Percentiles rank a stretch among this genome's conserved stretches.
Evolutionary conservation across 495 filamentous ascomycete species (phyloP).

Genomic region (Podospora tetraspora): DNA sequence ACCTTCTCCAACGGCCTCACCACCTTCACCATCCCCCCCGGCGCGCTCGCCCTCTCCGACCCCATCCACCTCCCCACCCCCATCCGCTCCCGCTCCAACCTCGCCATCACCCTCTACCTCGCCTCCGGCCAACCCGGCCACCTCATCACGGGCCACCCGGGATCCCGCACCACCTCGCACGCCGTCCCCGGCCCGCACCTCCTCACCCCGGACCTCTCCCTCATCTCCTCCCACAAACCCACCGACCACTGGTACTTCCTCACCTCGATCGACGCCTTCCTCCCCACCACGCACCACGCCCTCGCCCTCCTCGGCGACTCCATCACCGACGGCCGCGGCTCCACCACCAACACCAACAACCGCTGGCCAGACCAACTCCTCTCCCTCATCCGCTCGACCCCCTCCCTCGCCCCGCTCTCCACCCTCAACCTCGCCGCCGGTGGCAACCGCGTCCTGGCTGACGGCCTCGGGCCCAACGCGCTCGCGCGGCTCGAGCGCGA

Average conservation of each 20-base stretch:
- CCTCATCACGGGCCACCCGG: slow-evolving; percentile 55
- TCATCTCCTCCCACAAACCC: slow-evolving; percentile 18
- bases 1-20: slow-evolving; percentile 45
- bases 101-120: slow-evolving; percentile 54
- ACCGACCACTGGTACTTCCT: slow-evolving; percentile 50
- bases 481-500: slow-evolving; percentile 57
- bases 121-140: slow-evolving; percentile 45
- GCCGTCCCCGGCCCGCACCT: slow-evolving; percentile 47
- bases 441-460: slow-evolving; percentile 56
- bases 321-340: slow-evolving; percentile 62
- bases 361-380: slow-evolving; percentile 60
- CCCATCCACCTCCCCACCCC: slow-evolving; percentile 47
- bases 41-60: slow-evolving; percentile 55
- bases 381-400: slow-evolving; percentile 36
- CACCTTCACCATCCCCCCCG: slow-evolving; percentile 45
- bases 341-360: slow-evolving; percentile 55
- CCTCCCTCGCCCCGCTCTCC: slow-evolving; percentile 32
- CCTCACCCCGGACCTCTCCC: slow-evolving; percentile 29
- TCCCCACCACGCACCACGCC: slow-evolving; percentile 20
- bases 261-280: slow-evolving; percentile 48
- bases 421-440: slow-evolving; percentile 63
- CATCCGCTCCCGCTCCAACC: slow-evolving; percentile 36
- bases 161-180: slow-evolving; percentile 53
- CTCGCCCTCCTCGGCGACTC: slow-evolving; percentile 60
- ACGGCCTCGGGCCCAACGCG: slow-evolving; percentile 55